Evolutionary conservation across 352 stramenopile species (phyloP).

Genomic region (Globisporangium cystogenes): DNA sequence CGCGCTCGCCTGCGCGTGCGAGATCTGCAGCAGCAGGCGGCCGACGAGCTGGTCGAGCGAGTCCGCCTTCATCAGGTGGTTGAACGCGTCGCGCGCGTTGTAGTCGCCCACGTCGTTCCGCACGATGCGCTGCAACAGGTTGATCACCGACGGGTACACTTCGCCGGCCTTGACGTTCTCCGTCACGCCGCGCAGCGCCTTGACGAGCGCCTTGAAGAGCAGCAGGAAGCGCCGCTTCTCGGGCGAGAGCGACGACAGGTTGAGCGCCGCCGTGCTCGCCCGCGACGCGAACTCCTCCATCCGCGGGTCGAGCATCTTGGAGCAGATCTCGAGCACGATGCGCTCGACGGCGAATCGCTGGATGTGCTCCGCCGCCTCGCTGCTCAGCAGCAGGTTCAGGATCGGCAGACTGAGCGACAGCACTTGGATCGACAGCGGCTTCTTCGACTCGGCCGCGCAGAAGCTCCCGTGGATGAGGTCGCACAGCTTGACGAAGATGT

Average conservation of each 20-base stretch:
- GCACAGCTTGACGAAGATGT: constrained; percentile 68
- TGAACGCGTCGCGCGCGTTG: constrained; percentile 59
- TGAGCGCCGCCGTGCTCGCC: constrained; percentile 29
- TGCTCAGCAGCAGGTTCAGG: constrained; percentile 57
- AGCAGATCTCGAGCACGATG: constrained; percentile 67
- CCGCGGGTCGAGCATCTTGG: constrained; percentile 65
- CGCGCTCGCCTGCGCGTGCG: constrained; percentile 42
- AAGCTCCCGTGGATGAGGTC: constrained; percentile 75
- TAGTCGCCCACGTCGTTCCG: constrained; percentile 78
- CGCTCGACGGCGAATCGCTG: constrained; percentile 75
- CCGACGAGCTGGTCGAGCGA: constrained; percentile 76
- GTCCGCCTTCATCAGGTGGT: constrained; percentile 71
- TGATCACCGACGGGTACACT: constrained; percentile 74
- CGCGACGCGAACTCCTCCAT: constrained; percentile 52
- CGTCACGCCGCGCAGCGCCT: constrained; percentile 47
- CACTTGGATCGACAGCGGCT: constrained; percentile 62
- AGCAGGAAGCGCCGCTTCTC: constrained; percentile 60
- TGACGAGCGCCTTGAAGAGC: constrained; percentile 68
- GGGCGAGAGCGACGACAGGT: constrained; percentile 30
- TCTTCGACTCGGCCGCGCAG: constrained; percentile 45
- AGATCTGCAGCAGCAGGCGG: constrained; percentile 64
- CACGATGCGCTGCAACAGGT: constrained; percentile 74
- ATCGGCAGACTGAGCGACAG: constrained; percentile 70
- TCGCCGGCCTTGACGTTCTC: constrained; percentile 58
- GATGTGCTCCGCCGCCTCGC: constrained; percentile 47